Evolutionary conservation across 306 rosid species (phyloP).

Genomic region (Dryas drummondii): DNA sequence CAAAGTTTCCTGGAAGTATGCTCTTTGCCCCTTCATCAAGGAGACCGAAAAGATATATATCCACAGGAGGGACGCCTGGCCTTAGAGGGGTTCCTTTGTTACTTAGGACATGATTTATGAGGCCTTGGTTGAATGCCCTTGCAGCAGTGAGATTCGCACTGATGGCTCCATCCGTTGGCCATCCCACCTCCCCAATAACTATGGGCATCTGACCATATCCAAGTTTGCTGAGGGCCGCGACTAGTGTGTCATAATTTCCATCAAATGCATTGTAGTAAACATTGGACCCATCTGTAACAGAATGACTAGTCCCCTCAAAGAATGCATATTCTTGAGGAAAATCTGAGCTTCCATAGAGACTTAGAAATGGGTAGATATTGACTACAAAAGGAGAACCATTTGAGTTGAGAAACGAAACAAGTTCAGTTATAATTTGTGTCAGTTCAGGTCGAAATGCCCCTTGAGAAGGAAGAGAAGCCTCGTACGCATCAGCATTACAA

Average conservation of each 20-base stretch:
- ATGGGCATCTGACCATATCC: conserved; percentile 95
- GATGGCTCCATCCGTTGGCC: conserved; percentile 92
- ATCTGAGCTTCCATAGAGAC: conserved; percentile 75
- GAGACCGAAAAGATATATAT: conserved; percentile 72
- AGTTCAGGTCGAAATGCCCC: conserved; percentile 86
- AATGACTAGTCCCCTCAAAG: conserved; percentile 84
- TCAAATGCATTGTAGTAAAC: conserved; percentile 92
- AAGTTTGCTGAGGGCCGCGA: conserved; percentile 75
- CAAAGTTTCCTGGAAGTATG: conserved; percentile 83
- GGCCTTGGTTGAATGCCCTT: conserved; percentile 85
- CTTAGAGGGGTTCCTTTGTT: conserved; percentile 87
- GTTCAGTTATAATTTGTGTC: conserved; percentile 65
- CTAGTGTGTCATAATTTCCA: conserved; percentile 88
- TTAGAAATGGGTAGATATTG: conserved; percentile 90
- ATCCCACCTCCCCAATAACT: conserved; percentile 83
- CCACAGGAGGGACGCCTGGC: conserved; percentile 70
- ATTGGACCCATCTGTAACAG: conserved; percentile 77
- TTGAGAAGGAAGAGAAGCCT: conserved; percentile 86
- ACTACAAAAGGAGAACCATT: conserved; percentile 93
- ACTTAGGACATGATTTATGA: conserved; percentile 57
- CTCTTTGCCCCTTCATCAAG: conserved; percentile 92
- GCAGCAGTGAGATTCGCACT: conserved; percentile 87
- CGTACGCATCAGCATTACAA: conserved; percentile 93
- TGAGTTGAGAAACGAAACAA: conserved; percentile 79
- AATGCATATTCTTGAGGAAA: conserved; percentile 96